Percentiles rank a stretch among this genome's conserved stretches.
These are phyloP conservation scores for Epichloe typhina DNA, from an alignment of 2,329 filamentous ascomycete genomes.

Conservation along the genomic window DNA sequence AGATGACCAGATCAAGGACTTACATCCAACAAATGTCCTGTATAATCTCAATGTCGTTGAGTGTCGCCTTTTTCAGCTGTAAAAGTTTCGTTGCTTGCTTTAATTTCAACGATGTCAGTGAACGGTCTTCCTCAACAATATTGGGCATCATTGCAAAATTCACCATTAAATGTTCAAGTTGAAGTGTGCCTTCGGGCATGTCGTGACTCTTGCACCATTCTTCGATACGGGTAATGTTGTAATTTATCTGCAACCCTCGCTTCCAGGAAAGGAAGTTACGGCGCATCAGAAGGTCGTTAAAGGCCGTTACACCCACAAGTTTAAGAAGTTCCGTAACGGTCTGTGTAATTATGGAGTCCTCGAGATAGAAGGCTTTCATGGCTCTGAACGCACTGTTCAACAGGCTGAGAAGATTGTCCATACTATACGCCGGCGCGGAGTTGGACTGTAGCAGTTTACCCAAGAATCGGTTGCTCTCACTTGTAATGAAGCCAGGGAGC, in stretches of 20 bases:
- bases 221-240: slow-evolving; percentile 98
- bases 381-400: slow-evolving; percentile 96
- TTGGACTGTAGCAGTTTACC: slow-evolving; percentile 90
- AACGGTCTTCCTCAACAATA: slow-evolving; percentile 23
- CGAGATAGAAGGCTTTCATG: slow-evolving; percentile 97
- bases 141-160: slow-evolving; percentile 7
- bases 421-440: slow-evolving; percentile 90
- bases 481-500: slow-evolving; percentile 94
- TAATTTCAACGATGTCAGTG: slow-evolving; percentile 14
- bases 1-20: slow-evolving; percentile 26
- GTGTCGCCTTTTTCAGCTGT: slow-evolving; percentile 94
- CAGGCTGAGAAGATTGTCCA: slow-evolving; percentile 93
- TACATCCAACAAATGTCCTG: slow-evolving; percentile 99
- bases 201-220: slow-evolving; percentile 99
- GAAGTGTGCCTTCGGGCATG: slow-evolving; percentile 95
- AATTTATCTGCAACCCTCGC: slow-evolving; percentile 97
- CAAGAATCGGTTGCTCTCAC: slow-evolving; percentile 94
- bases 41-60: slow-evolving; percentile 99
- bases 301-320: slow-evolving; percentile 91
- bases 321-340: slow-evolving; percentile 87
- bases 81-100: slow-evolving; percentile 90
- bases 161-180: slow-evolving; percentile 96
- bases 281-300: slow-evolving; percentile 96
- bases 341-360: slow-evolving; percentile 91
- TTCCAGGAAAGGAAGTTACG: slow-evolving; percentile 99